Evolutionary conservation across 176 grass and related monocot genomes (phyloP), one percentile per base, ranked within the genome.

Genomic region (Oryza glaberrima): DNA sequence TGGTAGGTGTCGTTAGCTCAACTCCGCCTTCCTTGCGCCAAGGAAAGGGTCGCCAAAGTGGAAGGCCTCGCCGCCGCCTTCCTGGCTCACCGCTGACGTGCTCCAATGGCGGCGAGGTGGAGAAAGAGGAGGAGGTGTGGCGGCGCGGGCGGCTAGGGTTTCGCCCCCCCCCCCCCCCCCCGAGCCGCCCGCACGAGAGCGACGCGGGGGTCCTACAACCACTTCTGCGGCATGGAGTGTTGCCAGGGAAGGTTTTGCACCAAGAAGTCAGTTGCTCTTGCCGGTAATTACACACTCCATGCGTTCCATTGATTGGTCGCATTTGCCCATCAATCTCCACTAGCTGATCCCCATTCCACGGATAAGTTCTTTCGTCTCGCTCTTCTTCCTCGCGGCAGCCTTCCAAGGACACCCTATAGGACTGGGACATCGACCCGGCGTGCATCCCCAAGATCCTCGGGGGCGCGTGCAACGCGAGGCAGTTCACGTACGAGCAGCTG

Each of bases 401-500:
- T 0, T 79, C 90, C 40, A 94, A 90, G 43, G 78, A 92, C 49
- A 72, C 9, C 22, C 84, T 83, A 26, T 92, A 30, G 28, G 28
- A 30, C 28, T 30, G 90, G 69, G 88, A 94, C 47, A 73, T 92
- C 12, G 91, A 96, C 63, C 93, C 86, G 28, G 69, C 91, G 11
- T 99, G 93, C 86, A 89, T 99, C 71, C 96, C 96, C 40, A 96
- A 92, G 77, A 92, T 99, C 68, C 78, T 99, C 64, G 88, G 84
- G 12, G 85, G 87, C 48, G 81, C 81, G 20, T 96, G 90, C 52
- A 78, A 83, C 75, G 86, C 91, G 54, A 77, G 41, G 49, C 91
- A 92, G 43, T 99, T 96, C 85, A 99, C 91, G 75, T 99, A 94
- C 79, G 80, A 99, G 81, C 91, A 99, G 90, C 82, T 99, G 76